Conservation (phyloP, 2,329 filamentous ascomycete species). For the Penicillium frequentans region DNA sequence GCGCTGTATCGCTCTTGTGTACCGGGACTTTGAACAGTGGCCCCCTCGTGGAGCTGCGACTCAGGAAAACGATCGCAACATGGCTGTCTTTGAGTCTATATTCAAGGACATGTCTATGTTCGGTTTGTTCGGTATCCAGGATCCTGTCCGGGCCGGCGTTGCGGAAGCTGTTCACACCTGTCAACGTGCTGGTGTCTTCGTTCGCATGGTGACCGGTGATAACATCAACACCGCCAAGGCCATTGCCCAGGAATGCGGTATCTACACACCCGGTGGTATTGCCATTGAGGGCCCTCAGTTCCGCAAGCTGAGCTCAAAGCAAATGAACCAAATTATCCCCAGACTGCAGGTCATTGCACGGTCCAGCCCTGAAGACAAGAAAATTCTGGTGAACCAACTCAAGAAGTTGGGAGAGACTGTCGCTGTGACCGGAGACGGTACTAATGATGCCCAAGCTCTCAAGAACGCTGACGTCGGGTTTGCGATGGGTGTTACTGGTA, state of each 20-base stretch:
- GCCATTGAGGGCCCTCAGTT: slow-evolving; percentile 79
- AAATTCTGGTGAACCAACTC: slow-evolving; percentile 68
- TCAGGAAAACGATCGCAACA: slow-evolving; percentile 58
- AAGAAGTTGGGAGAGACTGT: slow-evolving; percentile 75
- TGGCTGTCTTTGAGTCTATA: slow-evolving; percentile 66
- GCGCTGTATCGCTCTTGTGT: slow-evolving; percentile 80
- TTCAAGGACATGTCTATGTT: slow-evolving; percentile 69
- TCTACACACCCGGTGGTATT: slow-evolving; percentile 65
- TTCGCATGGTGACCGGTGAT: slow-evolving; percentile 84
- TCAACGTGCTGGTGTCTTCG: slow-evolving; percentile 73
- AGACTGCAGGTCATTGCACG: slow-evolving; percentile 69
- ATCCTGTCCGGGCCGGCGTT: slow-evolving; percentile 75
- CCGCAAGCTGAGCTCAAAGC: slow-evolving; percentile 65
- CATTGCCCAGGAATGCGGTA: slow-evolving; percentile 77
- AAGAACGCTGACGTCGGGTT: slow-evolving; percentile 82
- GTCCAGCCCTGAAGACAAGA: slow-evolving; percentile 76
- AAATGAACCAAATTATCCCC: slow-evolving; percentile 68
- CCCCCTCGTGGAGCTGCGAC: slow-evolving; percentile 66
- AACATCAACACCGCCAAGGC: slow-evolving; percentile 77
- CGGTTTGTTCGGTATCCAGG: slow-evolving; percentile 75
- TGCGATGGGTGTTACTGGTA: slow-evolving; percentile 81
- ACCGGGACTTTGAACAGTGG: slow-evolving; percentile 82
- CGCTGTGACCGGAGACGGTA: slow-evolving; percentile 79
- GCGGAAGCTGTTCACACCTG: slow-evolving; percentile 70
- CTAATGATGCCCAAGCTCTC: slow-evolving; percentile 78